Evolutionary conservation across 768 basidiomycete species (phyloP).

Genomic region (Termitomyces sp.): DNA sequence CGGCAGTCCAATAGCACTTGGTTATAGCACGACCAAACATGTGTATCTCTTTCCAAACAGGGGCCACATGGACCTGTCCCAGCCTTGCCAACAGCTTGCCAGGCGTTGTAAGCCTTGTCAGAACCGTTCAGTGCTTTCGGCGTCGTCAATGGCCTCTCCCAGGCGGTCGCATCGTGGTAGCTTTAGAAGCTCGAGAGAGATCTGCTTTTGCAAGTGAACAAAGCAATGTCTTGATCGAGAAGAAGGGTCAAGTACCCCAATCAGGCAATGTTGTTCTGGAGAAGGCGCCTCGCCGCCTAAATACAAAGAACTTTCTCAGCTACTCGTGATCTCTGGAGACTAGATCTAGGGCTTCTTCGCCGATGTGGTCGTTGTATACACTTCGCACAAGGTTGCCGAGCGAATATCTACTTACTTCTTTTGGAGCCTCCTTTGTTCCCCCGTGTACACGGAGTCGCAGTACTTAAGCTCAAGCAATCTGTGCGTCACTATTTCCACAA

Average conservation of each 20-base stretch:
- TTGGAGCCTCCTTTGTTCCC: constrained; percentile 3
- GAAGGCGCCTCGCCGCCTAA: neutral
- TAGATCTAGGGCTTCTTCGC: neutral
- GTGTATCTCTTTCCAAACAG: neutral
- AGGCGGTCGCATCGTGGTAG: neutral
- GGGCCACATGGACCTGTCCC: too few species aligned
- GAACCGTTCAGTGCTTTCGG: neutral
- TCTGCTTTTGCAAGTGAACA: constrained; percentile 1
- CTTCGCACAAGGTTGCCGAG: constrained; percentile 1
- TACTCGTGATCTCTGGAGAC: neutral
- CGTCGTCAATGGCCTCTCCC: neutral
- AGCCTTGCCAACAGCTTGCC: too few species aligned
- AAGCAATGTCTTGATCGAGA: constrained; percentile 9
- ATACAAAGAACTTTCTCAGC: constrained; percentile 7
- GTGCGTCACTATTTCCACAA: neutral
- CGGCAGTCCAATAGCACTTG: constrained; percentile 1
- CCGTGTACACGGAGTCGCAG: neutral
- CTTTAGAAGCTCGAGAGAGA: neutral
- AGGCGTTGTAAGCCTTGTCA: neutral
- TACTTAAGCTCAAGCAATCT: constrained; percentile 1
- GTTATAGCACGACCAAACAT: constrained; percentile 5
- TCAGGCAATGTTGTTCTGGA: neutral
- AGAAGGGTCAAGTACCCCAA: constrained; percentile 2
- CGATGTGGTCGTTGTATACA: neutral
- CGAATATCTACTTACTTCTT: constrained; percentile 6